Percentiles rank a stretch among this genome's conserved stretches.
Evolutionary conservation across 306 rosid genomes (phyloP).

Genomic region (Cicer yamashitae): DNA sequence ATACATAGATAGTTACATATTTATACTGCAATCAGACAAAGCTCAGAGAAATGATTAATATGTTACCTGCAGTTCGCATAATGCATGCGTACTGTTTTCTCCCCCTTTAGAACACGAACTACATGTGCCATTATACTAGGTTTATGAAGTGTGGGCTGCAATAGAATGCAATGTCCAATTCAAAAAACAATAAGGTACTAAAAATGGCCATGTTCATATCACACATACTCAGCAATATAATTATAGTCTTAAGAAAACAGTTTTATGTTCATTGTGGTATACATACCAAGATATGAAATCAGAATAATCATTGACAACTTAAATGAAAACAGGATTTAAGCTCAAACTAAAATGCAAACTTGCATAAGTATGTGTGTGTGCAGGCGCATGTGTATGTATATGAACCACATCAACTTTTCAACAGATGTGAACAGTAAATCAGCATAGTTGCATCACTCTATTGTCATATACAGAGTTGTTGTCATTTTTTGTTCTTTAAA

Average conservation of each 20-base stretch:
- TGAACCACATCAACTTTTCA: not conserved
- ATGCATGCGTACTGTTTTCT: conserved; percentile 97
- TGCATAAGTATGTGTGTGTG: not conserved
- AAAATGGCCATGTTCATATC: not conserved
- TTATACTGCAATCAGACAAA: conserved; percentile 38
- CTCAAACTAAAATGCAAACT: not conserved
- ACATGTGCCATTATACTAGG: conserved; percentile 98
- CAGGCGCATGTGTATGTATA: not conserved
- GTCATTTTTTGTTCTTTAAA: not conserved
- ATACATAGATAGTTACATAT: not conserved
- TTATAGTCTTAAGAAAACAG: conserved; percentile 4
- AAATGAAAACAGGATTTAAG: conserved; percentile 3
- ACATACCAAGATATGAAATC: conserved; percentile 22
- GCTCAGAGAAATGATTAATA: conserved; percentile 26
- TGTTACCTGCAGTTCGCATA: conserved; percentile 78
- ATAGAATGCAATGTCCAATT: conserved; percentile 43
- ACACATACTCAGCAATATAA: not conserved
- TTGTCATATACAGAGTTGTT: not conserved
- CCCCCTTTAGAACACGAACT: conserved; percentile 93
- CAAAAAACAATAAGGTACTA: conserved; percentile 26
- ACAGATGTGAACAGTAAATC: conserved; percentile 5
- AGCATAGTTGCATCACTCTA: conserved; percentile 19
- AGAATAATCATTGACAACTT: not conserved
- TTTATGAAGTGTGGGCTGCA: conserved; percentile 98
- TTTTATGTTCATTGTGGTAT: not conserved